Percentiles rank a stretch among this genome's conserved stretches.
These are phyloP conservation scores for Trifolium subterraneum DNA, from an alignment of 306 rosid species.

Conservation along the genomic window DNA sequence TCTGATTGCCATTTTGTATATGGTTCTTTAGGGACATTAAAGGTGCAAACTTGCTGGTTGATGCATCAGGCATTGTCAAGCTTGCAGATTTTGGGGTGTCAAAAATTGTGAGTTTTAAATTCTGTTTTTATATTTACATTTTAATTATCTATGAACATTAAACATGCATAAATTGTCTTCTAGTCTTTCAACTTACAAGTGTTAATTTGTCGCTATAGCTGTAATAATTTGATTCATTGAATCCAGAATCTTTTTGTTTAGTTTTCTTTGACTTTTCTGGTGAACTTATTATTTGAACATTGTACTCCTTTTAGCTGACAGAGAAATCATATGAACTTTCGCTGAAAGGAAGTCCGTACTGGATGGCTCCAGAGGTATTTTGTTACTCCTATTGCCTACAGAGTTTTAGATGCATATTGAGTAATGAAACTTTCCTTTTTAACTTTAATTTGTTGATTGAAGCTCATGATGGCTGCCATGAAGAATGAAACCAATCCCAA, in stretches of 20 bases:
- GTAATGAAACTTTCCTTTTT: constrained; percentile 20
- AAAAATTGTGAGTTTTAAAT: constrained; percentile 71
- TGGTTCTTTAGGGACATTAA: constrained; percentile 80
- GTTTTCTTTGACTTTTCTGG: constrained; percentile 25
- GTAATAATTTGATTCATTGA: constrained; percentile 20
- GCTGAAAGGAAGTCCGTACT: constrained; percentile 93
- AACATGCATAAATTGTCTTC: neutral
- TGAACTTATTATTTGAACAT: constrained; percentile 37
- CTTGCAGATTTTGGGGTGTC: constrained; percentile 99
- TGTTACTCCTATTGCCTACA: constrained; percentile 35
- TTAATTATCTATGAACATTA: neutral
- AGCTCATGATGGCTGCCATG: constrained; percentile 89
- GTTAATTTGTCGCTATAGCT: constrained; percentile 21
- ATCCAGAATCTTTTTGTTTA: constrained; percentile 2
- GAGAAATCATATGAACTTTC: constrained; percentile 81
- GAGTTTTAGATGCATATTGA: constrained; percentile 23
- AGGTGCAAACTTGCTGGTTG: constrained; percentile 96
- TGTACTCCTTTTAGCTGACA: constrained; percentile 64
- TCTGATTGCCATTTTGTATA: constrained; percentile 36
- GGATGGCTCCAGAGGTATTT: constrained; percentile 99
- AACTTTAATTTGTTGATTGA: constrained; percentile 41
- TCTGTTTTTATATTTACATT: constrained; percentile 35
- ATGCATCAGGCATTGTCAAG: constrained; percentile 79
- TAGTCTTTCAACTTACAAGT: constrained; percentile 12
- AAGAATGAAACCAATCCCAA: constrained; percentile 66